Evolutionary conservation across 2,329 filamentous ascomycete species (phyloP), one percentile per base, ranked within the genome.

Genomic region (Cladosporium sp.): DNA sequence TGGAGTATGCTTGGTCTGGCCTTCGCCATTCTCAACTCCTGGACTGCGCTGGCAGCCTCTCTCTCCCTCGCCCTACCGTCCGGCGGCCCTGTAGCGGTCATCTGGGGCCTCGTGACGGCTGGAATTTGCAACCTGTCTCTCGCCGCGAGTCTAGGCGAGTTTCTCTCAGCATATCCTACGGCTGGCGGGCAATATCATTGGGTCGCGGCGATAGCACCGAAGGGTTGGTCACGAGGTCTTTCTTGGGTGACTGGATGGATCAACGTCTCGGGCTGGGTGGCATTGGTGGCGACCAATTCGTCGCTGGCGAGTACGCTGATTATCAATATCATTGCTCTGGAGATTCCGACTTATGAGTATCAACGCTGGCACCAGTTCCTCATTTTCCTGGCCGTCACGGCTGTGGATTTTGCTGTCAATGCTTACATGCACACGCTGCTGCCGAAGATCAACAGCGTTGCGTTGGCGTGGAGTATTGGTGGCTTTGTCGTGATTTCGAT

Each of bases 161-260:
- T 89, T 66, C 75, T 89, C 9, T 86, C 84, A 0, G 84, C 85
- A 0, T 89, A 85, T 68, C 80, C 75, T 22, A 83, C 75, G 8
- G 73, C 73, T 19, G 63, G 63, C 49, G 83, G 84, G 13, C 81
- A 87, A 70, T 89, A 89, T 60, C 84, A 89, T 67, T 89, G 85
- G 86, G 85, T 84, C 6, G 84, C 85, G 53, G 78, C 82, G 47
- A 72, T 88, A 60, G 78, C 80, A 17, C 84, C 83, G 75, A 75
- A 78, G 56, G 71, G 71, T 47, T 84, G 78, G 76, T 79, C 81
- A 12, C 81, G 83, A 1, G 74, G 81, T 32, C 78, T 87, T 12
- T 85, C 83, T 47, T 89, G 84, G 74, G 80, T 83, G 34, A 88
- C 85, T 0, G 86, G 86, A 34, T 89, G 85, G 85, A 87, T 84